phyloP scores from a whole-genome alignment of 352 stramenopile species.

The Phytophthora aleatoria region DNA sequence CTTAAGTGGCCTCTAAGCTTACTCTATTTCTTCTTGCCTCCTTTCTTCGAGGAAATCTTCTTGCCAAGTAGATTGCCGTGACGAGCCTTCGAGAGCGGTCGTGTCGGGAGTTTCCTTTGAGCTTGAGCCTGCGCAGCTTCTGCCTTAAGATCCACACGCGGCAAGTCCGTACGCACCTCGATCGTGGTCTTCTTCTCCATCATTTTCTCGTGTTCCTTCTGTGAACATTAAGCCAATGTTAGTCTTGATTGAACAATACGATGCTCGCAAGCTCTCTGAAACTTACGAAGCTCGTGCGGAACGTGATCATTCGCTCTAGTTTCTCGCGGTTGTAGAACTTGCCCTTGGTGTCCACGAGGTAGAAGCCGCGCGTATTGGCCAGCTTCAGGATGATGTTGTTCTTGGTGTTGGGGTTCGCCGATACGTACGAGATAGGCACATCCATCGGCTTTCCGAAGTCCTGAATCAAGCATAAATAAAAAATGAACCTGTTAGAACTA shows the following conservation, averaged over 20 bases:
- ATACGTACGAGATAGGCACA: conserved; percentile 70
- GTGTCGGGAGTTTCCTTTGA: conserved; percentile 20
- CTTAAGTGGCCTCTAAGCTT: not conserved
- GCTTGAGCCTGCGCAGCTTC: conserved; percentile 18
- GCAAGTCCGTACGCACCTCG: conserved; percentile 71
- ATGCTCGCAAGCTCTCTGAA: not conserved
- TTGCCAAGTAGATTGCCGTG: conserved; percentile 41
- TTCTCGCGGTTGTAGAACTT: conserved; percentile 89
- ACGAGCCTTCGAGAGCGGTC: conserved; percentile 33
- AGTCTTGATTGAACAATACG: not conserved
- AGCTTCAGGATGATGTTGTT: conserved; percentile 90
- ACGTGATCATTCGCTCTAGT: conserved; percentile 88
- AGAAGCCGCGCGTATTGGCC: conserved; percentile 73
- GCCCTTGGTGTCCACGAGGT: conserved; percentile 77
- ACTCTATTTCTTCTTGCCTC: conserved; percentile 38
- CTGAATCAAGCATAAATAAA: conserved; percentile 30
- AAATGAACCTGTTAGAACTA: conserved; percentile 1
- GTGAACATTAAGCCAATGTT: conserved; percentile 11
- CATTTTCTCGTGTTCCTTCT: conserved; percentile 80
- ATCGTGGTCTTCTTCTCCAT: conserved; percentile 64
- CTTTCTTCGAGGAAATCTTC: conserved; percentile 38
- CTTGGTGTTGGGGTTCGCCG: conserved; percentile 80
- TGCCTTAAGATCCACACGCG: conserved; percentile 66
- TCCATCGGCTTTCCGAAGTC: conserved; percentile 68
- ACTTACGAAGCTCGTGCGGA: conserved; percentile 80